Conservation (phyloP, 345 rosid genomes). For the Euphorbia lathyris region DNA sequence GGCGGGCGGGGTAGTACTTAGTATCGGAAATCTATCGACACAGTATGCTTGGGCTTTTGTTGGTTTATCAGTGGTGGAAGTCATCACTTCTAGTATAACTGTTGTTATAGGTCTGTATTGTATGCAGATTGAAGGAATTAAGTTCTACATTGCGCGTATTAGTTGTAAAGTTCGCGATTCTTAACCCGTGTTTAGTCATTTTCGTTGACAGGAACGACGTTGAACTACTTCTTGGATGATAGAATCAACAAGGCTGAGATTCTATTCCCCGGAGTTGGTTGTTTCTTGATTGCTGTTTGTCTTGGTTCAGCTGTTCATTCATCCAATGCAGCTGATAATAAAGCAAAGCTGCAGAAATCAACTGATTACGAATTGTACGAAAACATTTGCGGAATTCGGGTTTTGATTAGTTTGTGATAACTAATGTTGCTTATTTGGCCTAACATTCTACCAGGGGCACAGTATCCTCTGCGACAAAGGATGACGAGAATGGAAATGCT, state of each 20-base stretch:
- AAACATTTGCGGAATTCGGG: not conserved
- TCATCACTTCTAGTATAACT: conserved; percentile 59
- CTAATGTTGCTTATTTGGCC: not conserved
- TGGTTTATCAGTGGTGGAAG: conserved; percentile 82
- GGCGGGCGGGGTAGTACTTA: conserved; percentile 71
- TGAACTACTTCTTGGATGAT: conserved; percentile 84
- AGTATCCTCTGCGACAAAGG: conserved; percentile 21
- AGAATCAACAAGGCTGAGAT: conserved; percentile 76
- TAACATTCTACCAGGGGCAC: conserved; percentile 25
- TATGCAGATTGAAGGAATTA: not conserved
- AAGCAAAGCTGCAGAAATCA: conserved; percentile 47
- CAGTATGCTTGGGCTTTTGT: conserved; percentile 91
- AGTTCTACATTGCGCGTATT: not conserved
- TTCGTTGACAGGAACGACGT: conserved; percentile 60
- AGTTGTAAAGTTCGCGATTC: not conserved
- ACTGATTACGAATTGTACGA: conserved; percentile 24
- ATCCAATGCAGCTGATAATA: conserved; percentile 75
- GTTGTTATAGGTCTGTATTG: conserved; percentile 68
- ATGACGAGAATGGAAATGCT: conserved; percentile 36
- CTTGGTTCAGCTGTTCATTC: conserved; percentile 77
- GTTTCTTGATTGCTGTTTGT: conserved; percentile 81
- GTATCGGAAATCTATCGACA: conserved; percentile 75
- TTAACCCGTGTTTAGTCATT: not conserved
- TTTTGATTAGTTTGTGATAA: not conserved
- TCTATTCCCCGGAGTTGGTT: conserved; percentile 79